A percentile compares a stretch with the other conserved stretches of the same genome.
phyloP scores from a whole-genome alignment of 2,329 filamentous ascomycete species.

The Ramularia collo-cygni region DNA sequence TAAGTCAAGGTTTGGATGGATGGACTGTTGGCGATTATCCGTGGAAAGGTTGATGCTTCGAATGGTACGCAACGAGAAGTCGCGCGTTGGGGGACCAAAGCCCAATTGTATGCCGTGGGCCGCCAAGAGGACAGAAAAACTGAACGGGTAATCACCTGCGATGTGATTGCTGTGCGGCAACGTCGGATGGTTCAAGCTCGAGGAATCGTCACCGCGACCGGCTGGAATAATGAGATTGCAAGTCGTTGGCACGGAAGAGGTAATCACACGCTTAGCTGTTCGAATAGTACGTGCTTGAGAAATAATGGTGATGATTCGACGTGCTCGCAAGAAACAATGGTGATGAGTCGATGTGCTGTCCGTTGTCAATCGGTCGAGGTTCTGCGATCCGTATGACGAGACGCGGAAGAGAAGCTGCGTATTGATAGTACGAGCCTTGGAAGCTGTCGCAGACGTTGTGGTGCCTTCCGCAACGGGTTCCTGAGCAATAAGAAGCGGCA shows the following conservation, averaged over 20 bases:
- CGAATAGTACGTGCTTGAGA: conserved; percentile 1
- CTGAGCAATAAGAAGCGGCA: conserved; percentile 17
- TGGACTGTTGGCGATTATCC: neutral
- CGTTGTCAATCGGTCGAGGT: conserved; percentile 11
- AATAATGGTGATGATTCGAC: conserved; percentile 4
- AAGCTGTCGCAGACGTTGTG: conserved; percentile 4
- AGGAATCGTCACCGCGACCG: neutral
- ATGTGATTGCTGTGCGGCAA: too few relatives aligned
- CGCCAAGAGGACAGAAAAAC: neutral
- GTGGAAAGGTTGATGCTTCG: neutral
- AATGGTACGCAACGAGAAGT: neutral
- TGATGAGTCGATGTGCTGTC: conserved; percentile 2
- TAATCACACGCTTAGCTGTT: conserved; percentile 7
- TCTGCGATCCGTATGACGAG: conserved; percentile 13
- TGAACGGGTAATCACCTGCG: neutral
- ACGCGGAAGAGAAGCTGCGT: conserved; percentile 14
- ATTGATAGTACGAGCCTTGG: conserved; percentile 13
- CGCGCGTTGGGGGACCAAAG: neutral
- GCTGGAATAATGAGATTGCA: neutral
- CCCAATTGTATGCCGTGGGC: neutral
- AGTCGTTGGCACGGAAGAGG: conserved; percentile 8
- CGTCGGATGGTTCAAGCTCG: too few relatives aligned
- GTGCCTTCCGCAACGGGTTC: conserved; percentile 12
- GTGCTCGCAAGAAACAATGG: conserved; percentile 3
- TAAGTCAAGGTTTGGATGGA: neutral